Conservation (phyloP, 1,139 yeast species). For the Taphrina wiesneri region DNA sequence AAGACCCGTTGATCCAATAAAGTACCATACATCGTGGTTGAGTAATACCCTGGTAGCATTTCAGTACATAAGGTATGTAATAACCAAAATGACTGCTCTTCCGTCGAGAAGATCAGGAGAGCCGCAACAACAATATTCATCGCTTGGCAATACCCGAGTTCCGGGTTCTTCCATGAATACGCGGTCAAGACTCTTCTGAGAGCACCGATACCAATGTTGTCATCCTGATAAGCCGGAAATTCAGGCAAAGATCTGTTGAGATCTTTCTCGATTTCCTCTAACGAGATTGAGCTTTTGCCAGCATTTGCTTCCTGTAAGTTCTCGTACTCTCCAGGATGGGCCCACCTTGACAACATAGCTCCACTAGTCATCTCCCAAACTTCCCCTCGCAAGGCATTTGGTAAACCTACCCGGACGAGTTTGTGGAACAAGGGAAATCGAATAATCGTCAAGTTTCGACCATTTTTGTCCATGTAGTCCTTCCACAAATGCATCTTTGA, state of each 20-base stretch:
- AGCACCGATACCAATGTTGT: slow-evolving; percentile 73
- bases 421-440: slow-evolving; percentile 77
- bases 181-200: slow-evolving; percentile 86
- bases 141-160: slow-evolving; percentile 97
- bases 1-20: slow-evolving; percentile 89
- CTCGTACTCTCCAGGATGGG: slow-evolving; percentile 61
- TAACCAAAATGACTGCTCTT: slow-evolving; percentile 97
- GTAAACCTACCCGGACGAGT: slow-evolving; percentile 83
- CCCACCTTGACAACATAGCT: slow-evolving; percentile 71
- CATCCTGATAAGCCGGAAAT: slow-evolving; percentile 85
- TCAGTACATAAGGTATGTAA: slow-evolving; percentile 78
- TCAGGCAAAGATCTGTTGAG: slow-evolving; percentile 92
- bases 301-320: slow-evolving; percentile 60
- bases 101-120: slow-evolving; percentile 77
- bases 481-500: slow-evolving; percentile 91
- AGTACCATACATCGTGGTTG: slow-evolving; percentile 97
- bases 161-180: slow-evolving; percentile 95
- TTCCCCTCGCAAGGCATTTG: slow-evolving; percentile 90
- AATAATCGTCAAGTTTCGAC: slow-evolving; percentile 75
- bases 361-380: slow-evolving; percentile 94
- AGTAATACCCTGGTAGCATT: slow-evolving; percentile 91
- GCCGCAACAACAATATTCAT: slow-evolving; percentile 99
- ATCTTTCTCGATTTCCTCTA: slow-evolving; percentile 96
- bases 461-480: slow-evolving; percentile 79
- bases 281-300: slow-evolving; percentile 72